Conservation (phyloP, 1,139 yeast species). For the Blastobotrys illinoisensis region DNA sequence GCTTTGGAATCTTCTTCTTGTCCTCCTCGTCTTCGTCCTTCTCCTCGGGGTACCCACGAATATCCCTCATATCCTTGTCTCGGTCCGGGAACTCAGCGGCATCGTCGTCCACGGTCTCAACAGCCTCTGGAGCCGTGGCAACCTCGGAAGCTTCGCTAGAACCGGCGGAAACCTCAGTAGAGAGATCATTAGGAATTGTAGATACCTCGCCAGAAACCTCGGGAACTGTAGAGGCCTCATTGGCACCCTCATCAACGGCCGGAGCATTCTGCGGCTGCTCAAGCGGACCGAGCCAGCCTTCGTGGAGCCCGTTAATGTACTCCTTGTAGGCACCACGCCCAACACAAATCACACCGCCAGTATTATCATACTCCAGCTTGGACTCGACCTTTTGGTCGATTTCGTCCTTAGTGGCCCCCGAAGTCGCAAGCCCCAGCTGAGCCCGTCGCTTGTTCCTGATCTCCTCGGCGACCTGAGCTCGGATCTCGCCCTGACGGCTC, state of each 20-base stretch:
- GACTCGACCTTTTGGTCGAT: slow-evolving; percentile 27
- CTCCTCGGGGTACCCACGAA: slow-evolving; percentile 20
- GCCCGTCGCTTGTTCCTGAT: slow-evolving; percentile 63
- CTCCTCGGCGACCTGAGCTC: slow-evolving; percentile 75
- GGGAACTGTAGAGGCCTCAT: slow-evolving; percentile 7
- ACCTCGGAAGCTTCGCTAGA: too few species aligned
- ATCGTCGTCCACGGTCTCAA: slow-evolving; percentile 6
- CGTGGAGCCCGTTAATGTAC: slow-evolving; percentile 84
- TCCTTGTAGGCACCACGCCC: slow-evolving; percentile 97
- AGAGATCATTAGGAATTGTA: background rate
- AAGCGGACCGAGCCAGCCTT: slow-evolving; percentile 89
- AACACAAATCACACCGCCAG: slow-evolving; percentile 86
- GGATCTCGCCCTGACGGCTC: slow-evolving; percentile 70
- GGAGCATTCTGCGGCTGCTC: slow-evolving; percentile 34
- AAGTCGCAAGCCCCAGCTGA: slow-evolving; percentile 23
- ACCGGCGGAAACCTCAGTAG: background rate
- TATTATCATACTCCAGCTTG: slow-evolving; percentile 26
- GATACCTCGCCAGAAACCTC: slow-evolving; percentile 8
- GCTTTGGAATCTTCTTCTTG: slow-evolving; percentile 46
- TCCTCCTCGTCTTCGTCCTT: slow-evolving; percentile 36
- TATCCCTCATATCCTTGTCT: slow-evolving; percentile 20
- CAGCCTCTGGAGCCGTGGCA: background rate
- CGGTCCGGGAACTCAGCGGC: slow-evolving; percentile 23
- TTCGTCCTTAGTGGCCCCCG: slow-evolving; percentile 23
- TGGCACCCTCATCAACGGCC: slow-evolving; percentile 3